Evolutionary conservation across 768 basidiomycete genomes (phyloP), one percentile per base, ranked within the genome.

Genomic region (Termitomyces heimii): DNA sequence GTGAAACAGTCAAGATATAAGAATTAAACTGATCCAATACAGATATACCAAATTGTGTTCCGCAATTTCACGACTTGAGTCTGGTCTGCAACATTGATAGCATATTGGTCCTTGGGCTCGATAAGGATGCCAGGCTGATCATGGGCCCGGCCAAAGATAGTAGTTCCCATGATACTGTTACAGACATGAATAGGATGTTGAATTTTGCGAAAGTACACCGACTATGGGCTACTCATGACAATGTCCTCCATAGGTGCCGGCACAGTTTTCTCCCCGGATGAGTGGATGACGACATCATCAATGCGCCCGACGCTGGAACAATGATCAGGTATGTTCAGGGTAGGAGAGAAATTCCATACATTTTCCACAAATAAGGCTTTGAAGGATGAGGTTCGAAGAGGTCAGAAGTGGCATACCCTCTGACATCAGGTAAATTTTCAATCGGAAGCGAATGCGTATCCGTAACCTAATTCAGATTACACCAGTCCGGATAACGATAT

Each of bases 71-170:
- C 62, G 0, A 73, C 18, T 14, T 65, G 62, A 1, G 5, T 39
- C 18, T 56, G 29, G 44, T 64, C 59, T 5, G 26, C 20, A n/a
- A 62, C 54, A 32, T 75, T 64, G 32, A 73, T 65, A 4, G 63
- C 56, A 14, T 62, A 22, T 3, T 35, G 47, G 2, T 60, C 58
- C 8, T 48, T 54, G 1, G 66, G 61, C 40, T 71, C 70, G 13
- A 72, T 62, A 0, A 69, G 56, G 55, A 69, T 49, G 20, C 72
- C 66, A 44, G 63, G 35, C 42, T 69, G 50, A 67, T 70, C 48
- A 9, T 64, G 71, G 26, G 64, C 69, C 1, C 68, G 65, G 34
- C 75, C 76, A 51, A 80, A 79, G 56, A 79, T 70, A n/a, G 75
- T 60, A 4, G 67, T 65, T 4, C 68, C 71, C 4, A 47, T 51